Conservation (phyloP, 129 eudicot species). For the Oenanthe sinensis region DNA sequence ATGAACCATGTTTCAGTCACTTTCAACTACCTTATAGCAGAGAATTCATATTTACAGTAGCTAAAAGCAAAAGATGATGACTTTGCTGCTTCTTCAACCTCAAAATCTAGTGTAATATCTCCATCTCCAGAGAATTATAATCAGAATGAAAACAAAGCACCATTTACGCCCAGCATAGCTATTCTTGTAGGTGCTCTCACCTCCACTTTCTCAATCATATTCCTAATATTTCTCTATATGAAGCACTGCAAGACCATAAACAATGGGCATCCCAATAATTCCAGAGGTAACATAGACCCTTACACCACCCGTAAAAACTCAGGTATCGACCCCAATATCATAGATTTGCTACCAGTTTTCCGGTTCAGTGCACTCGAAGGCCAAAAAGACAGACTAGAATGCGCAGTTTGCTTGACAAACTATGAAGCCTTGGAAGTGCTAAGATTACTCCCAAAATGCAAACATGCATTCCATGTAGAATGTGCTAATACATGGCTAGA, state of each 20-base stretch:
- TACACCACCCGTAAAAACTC: conserved; percentile 25
- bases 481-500: conserved; percentile 94
- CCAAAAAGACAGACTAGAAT: conserved; percentile 68
- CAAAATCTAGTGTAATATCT: conserved; percentile 1
- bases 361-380: conserved; percentile 62
- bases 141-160: not conserved
- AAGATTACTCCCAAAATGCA: conserved; percentile 69
- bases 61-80: not conserved
- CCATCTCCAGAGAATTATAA: not conserved
- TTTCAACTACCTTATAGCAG: not conserved
- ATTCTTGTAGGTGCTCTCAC: conserved; percentile 47
- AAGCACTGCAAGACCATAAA: conserved; percentile 42
- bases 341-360: conserved; percentile 64
- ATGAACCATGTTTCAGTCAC: not conserved
- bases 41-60: not conserved
- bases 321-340: conserved; percentile 54
- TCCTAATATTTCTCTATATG: conserved; percentile 55
- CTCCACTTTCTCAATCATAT: conserved; percentile 47
- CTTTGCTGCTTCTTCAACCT: not conserved
- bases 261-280: not conserved
- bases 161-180: conserved; percentile 49
- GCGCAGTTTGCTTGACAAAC: conserved; percentile 67
- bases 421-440: conserved; percentile 58
- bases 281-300: conserved; percentile 1
- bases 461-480: conserved; percentile 87